Evolutionary conservation across 176 grass and related monocot species (phyloP), one percentile per base, ranked within the genome.

Genomic region (Urochloa ruziziensis): DNA sequence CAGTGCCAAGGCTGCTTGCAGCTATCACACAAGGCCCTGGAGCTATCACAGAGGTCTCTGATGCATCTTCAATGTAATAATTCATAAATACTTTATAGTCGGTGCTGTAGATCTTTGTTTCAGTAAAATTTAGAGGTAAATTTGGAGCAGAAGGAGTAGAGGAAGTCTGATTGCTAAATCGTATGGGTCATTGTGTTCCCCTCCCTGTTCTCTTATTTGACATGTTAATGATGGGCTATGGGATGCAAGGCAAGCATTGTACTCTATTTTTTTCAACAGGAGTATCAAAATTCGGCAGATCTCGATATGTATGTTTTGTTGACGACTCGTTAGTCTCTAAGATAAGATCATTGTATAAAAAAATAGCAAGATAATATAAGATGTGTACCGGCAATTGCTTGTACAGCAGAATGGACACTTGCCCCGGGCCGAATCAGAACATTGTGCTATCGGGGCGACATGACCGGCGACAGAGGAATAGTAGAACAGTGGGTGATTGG

Each of bases 1-100:
- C 56, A 0, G 76, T 85, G 73, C 90, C 90, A 59, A 78, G 70
- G 67, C 54, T 79, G 33, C 83, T 85, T 67, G 70, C 86, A 67
- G 32, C 84, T 82, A 80, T 88, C 16, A 80, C 81, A 18, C 71
- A 81, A 68, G 49, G n/a, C 3, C 10, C 71, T 70, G 63, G 14
- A 60, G 14, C 70, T 82, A 52, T 88, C 11, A 80, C 62, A 6
- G 64, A 81, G 68, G 21, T 10, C 3, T 62, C 78, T 60, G 53
- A 70, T 85, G 73, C 23, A 17, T 18, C 52, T 61, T 34, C 10
- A 21, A 29, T 75, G 10, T 83, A 27, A 74, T 27, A 63, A 49
- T 74, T 49, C 42, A 63, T 25, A 37, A 53, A 23, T 59, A 82
- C 0, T 73, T 48, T 10, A 4, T 33, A 62, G 39, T 19, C 4